Percentiles rank a stretch among this genome's conserved stretches.
phyloP scores from a whole-genome alignment of 352 stramenopile genomes.

The Globisporangium polare region DNA sequence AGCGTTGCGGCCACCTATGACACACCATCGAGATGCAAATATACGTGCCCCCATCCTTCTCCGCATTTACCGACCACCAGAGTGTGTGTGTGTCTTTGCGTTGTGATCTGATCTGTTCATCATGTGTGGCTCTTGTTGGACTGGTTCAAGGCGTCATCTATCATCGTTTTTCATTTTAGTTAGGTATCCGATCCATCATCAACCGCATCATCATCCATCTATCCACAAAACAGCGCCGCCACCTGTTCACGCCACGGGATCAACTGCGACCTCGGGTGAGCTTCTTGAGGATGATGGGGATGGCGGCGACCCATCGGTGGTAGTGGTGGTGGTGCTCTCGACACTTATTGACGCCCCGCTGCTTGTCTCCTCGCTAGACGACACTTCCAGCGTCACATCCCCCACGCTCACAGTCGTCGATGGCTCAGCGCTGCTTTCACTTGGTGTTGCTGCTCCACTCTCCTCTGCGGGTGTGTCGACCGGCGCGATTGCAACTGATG shows the following conservation, averaged over 20 bases:
- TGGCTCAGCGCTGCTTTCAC: not conserved
- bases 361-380: not conserved
- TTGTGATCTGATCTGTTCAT: not conserved
- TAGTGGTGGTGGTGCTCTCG: not conserved
- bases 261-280: slow-evolving; percentile 12
- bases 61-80: not conserved
- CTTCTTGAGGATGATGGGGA: not conserved
- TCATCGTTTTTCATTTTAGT: slow-evolving; percentile 11
- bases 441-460: not conserved
- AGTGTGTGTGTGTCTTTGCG: not conserved
- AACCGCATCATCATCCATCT: not conserved
- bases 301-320: not conserved
- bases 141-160: not conserved
- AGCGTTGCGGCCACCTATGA: not conserved
- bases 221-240: slow-evolving; percentile 2
- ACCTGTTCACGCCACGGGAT: slow-evolving; percentile 21
- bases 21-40: not conserved
- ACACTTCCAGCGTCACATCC: not conserved
- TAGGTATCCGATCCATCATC: not conserved
- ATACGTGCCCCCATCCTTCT: not conserved
- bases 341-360: not conserved
- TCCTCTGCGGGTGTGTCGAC: too few species aligned
- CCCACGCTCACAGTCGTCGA: not conserved
- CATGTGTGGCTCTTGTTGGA: not conserved
- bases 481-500: not conserved